These are phyloP conservation scores for Kickxella alabastrina DNA, from an alignment of 192 early-diverging fungal genomes.

Conservation along the genomic window DNA sequence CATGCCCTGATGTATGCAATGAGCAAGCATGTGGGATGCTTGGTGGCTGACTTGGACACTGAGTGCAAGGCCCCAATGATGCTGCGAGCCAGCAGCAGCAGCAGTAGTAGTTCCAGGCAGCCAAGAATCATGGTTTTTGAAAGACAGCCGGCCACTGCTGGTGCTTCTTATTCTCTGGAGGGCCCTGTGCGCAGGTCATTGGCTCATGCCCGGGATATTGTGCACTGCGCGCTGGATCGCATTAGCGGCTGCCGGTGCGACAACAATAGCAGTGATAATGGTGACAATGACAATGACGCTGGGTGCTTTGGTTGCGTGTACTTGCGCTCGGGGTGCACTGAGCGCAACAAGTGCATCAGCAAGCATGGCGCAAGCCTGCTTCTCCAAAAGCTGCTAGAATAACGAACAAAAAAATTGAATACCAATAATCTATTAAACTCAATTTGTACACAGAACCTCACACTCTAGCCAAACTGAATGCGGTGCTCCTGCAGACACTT, in stretches of 20 bases:
- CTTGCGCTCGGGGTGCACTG: constrained; percentile 5
- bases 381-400: constrained; percentile 2
- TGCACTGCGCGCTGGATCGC: background rate
- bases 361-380: constrained; percentile 9
- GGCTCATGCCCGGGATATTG: background rate
- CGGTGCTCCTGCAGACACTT: constrained; percentile 42
- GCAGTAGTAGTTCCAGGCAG: no score
- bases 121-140: constrained; percentile 28
- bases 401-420: no score
- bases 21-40: background rate
- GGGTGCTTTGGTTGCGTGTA: constrained; percentile 20
- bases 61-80: constrained; percentile 25
- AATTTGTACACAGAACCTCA: no score
- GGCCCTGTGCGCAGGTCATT: constrained; percentile 5
- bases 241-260: background rate
- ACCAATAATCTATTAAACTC: no score
- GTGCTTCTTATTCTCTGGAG: background rate
- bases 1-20: constrained; percentile 18
- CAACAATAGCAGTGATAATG: background rate
- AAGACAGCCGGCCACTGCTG: background rate
- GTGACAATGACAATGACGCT: background rate
- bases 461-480: constrained; percentile 8
- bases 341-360: constrained; percentile 16
- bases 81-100: no score
- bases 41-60: constrained; percentile 5